Conservation (phyloP, 1,284 basidiomycete genomes). For the Laetiporus sulphureus region DNA sequence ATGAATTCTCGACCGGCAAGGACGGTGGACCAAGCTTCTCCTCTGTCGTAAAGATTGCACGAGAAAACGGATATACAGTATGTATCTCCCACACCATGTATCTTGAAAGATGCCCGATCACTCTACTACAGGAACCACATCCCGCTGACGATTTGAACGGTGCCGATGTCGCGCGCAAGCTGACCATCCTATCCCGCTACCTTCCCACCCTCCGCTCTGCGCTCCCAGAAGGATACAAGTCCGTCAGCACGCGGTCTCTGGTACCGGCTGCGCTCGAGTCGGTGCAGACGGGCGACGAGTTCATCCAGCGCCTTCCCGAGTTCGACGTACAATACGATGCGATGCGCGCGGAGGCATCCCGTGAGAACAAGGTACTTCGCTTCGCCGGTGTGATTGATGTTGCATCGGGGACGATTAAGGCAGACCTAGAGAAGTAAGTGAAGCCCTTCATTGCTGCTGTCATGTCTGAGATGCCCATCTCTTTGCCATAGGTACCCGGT, state of each 20-base stretch:
- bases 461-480: not conserved
- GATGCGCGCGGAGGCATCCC: conserved; percentile 71
- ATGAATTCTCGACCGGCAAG: conserved; percentile 78
- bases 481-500: conserved; percentile 63
- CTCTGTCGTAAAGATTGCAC: conserved; percentile 83
- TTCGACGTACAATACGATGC: conserved; percentile 81
- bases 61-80: conserved; percentile 93
- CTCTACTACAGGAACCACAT: conserved; percentile 76
- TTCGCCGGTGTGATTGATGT: conserved; percentile 96
- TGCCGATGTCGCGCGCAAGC: conserved; percentile 94
- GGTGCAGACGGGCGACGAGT: conserved; percentile 72
- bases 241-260: conserved; percentile 81
- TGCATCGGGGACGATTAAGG: conserved; percentile 67
- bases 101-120: not conserved
- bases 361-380: conserved; percentile 78
- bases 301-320: conserved; percentile 74
- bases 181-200: conserved; percentile 88
- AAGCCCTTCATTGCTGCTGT: not conserved
- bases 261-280: conserved; percentile 74
- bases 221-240: conserved; percentile 67
- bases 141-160: conserved; percentile 96
- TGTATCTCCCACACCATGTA: conserved; percentile 19
- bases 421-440: conserved; percentile 78
- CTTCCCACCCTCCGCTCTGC: conserved; percentile 49
- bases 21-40: conserved; percentile 71